phyloP scores from a whole-genome alignment of 192 early-diverging fungal species.

The Coemansia sp. region DNA sequence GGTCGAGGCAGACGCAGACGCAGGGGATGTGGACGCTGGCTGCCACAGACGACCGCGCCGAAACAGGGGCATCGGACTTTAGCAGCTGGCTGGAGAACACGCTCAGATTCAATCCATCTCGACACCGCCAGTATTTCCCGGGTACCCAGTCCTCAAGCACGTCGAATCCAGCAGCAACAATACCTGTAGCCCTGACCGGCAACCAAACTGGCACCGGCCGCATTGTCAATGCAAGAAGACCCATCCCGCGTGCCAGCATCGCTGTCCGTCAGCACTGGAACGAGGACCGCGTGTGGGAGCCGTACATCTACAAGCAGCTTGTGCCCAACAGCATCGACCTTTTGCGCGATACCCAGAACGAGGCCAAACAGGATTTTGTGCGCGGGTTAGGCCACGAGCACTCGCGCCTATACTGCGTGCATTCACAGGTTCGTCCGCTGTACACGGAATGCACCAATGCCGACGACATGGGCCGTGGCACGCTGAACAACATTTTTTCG shows the following conservation, averaged over 20 bases:
- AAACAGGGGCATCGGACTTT: conserved; percentile 5
- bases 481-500: conserved; percentile 30
- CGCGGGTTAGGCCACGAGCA: conserved; percentile 10
- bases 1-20: background rate
- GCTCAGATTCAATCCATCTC: conserved; percentile 6
- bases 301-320: conserved; percentile 39
- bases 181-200: too few species aligned
- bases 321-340: conserved; percentile 11
- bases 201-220: conserved; percentile 5
- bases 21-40: background rate
- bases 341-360: conserved; percentile 8
- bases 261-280: conserved; percentile 46
- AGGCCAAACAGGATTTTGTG: conserved; percentile 5
- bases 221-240: background rate
- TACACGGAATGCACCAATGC: conserved; percentile 26
- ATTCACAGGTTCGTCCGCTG: conserved; percentile 21
- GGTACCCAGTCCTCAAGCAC: background rate
- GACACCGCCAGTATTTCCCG: background rate
- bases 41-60: background rate
- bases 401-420: conserved; percentile 19
- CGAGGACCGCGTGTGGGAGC: conserved; percentile 19
- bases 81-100: conserved; percentile 20
- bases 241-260: conserved; percentile 11
- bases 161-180: background rate
- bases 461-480: conserved; percentile 29